phyloP scores from a whole-genome alignment of 768 basidiomycete species.

The Pleurotus citrinopileatus region DNA sequence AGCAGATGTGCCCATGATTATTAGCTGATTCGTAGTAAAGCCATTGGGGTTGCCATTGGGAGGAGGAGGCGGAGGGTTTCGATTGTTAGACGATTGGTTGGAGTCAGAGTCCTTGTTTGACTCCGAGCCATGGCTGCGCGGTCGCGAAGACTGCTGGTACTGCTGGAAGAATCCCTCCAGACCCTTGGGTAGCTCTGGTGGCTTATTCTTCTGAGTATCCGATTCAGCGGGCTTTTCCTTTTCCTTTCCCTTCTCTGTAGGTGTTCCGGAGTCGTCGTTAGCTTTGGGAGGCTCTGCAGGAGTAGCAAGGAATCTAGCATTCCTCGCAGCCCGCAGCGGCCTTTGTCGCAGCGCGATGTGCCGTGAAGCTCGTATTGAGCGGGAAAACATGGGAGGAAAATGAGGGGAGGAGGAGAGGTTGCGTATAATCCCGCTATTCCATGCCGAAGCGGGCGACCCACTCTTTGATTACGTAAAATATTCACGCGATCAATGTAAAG shows the following conservation, averaged over 20 bases:
- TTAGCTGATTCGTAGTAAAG: slow-evolving; percentile 56
- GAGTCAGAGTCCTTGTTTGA: slow-evolving; percentile 31
- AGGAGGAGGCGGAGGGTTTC: slow-evolving; percentile 47
- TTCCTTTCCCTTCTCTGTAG: slow-evolving; percentile 30
- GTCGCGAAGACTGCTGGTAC: slow-evolving; percentile 39
- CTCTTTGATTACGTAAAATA: neutral
- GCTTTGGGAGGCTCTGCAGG: slow-evolving; percentile 35
- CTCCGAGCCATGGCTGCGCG: slow-evolving; percentile 30
- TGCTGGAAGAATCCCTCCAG: slow-evolving; percentile 82
- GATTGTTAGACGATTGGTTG: slow-evolving; percentile 23
- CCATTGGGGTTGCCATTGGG: slow-evolving; percentile 39
- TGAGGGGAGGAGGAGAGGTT: slow-evolving; percentile 16
- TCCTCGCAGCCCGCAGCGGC: neutral
- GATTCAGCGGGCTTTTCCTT: slow-evolving; percentile 21
- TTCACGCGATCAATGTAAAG: neutral
- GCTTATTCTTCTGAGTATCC: slow-evolving; percentile 26
- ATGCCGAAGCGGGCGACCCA: slow-evolving; percentile 4
- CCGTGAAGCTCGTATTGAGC: slow-evolving; percentile 50
- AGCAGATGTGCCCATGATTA: slow-evolving; percentile 49
- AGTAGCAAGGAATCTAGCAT: slow-evolving; percentile 32
- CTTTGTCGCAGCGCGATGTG: slow-evolving; percentile 32
- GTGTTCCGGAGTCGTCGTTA: slow-evolving; percentile 13
- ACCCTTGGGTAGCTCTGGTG: slow-evolving; percentile 52
- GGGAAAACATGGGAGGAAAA: slow-evolving; percentile 54
- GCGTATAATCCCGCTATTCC: neutral